phyloP scores from a whole-genome alignment of 1,284 basidiomycete genomes.

The Ceratobasidium sp. region DNA sequence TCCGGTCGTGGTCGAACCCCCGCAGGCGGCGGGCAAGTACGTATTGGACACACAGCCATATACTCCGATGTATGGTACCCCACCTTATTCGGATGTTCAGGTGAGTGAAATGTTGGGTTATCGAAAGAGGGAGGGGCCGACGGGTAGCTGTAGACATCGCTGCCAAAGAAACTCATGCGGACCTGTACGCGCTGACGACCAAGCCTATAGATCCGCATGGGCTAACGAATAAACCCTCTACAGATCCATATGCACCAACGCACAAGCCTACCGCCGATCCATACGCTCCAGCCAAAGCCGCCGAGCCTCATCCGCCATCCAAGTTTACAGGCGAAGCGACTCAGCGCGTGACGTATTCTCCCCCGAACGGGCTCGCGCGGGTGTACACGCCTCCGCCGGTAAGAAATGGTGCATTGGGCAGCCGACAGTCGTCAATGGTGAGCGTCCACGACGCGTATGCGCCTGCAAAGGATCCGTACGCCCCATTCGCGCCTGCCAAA shows the following conservation, averaged over 20 bases:
- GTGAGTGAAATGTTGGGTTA: constrained; percentile 33
- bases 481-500: constrained; percentile 50
- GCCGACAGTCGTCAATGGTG: constrained; percentile 39
- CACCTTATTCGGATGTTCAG: constrained; percentile 43
- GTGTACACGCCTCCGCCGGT: constrained; percentile 40
- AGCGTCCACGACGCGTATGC: constrained; percentile 22
- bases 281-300: constrained; percentile 48
- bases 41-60: constrained; percentile 42
- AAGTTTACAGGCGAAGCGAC: constrained; percentile 42
- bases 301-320: constrained; percentile 32
- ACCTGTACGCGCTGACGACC: constrained; percentile 44
- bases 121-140: background rate
- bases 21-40: constrained; percentile 22
- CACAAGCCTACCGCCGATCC: constrained; percentile 40
- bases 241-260: constrained; percentile 51
- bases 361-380: constrained; percentile 37
- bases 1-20: constrained; percentile 37
- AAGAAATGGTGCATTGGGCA: constrained; percentile 26
- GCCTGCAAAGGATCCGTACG: constrained; percentile 60
- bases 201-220: constrained; percentile 28
- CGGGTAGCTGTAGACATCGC: constrained; percentile 14
- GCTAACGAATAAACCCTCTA: constrained; percentile 11
- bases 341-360: constrained; percentile 40
- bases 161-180: constrained; percentile 23
- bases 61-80: constrained; percentile 44